Conservation (phyloP, 2,329 filamentous ascomycete genomes). For the Alternaria viburni region DNA sequence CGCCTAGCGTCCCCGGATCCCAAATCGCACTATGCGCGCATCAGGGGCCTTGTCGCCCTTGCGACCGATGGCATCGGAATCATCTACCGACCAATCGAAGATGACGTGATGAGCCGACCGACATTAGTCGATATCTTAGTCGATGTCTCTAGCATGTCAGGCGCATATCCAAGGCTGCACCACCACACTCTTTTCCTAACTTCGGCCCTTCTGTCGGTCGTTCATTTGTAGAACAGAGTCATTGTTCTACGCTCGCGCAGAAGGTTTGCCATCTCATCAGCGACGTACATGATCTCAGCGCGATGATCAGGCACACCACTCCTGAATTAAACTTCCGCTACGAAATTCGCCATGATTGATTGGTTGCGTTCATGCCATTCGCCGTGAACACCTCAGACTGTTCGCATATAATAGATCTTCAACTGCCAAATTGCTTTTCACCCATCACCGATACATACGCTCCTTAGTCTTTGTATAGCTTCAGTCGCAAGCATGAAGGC, state of each 20-base stretch:
- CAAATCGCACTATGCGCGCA: not conserved
- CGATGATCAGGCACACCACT: not conserved
- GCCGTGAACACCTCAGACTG: not conserved
- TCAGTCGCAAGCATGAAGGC: not conserved
- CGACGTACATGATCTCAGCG: not conserved
- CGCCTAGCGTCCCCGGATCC: not conserved
- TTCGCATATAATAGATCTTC: not conserved
- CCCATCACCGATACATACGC: not conserved
- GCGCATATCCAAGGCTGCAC: not conserved
- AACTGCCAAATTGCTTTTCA: not conserved
- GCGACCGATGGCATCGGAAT: not conserved
- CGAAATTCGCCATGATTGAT: not conserved
- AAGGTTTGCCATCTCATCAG: not conserved
- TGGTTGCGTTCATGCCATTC: not conserved
- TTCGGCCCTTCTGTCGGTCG: not conserved
- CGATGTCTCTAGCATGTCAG: not conserved
- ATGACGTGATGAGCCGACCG: not conserved
- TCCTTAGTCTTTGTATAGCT: not conserved
- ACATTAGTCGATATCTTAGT: not conserved
- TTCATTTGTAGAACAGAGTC: not conserved
- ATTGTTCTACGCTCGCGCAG: conserved; percentile 1
- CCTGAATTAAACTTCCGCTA: not conserved
- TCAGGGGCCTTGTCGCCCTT: not conserved
- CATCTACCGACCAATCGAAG: not conserved
- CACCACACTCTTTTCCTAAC: not conserved